These are phyloP conservation scores for Malania oleifera DNA, from an alignment of 164 flowering plant species.

Conservation along the genomic window DNA sequence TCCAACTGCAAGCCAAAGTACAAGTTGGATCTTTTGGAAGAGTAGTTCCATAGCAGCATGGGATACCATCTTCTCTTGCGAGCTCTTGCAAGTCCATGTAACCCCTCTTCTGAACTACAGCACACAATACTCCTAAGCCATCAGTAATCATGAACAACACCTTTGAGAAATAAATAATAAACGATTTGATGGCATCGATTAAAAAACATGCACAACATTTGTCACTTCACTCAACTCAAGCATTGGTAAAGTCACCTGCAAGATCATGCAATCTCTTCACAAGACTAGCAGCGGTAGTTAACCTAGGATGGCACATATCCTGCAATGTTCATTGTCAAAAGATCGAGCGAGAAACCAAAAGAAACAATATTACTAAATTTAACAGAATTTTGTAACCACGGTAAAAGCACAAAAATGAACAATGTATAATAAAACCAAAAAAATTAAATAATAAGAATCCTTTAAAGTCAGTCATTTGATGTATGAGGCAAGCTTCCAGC, in stretches of 20 bases:
- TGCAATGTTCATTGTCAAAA: slow-evolving; percentile 21
- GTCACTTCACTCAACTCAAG: neutral
- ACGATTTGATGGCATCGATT: neutral
- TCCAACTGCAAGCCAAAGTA: slow-evolving; percentile 39
- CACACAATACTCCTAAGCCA: neutral
- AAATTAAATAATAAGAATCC: too few relatives aligned
- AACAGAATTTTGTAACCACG: neutral
- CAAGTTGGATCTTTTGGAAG: slow-evolving; percentile 40
- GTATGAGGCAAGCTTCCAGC: too few relatives aligned
- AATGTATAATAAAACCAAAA: too few relatives aligned
- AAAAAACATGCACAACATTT: neutral
- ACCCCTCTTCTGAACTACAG: slow-evolving; percentile 63
- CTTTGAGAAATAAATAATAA: neutral
- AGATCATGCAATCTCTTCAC: slow-evolving; percentile 55
- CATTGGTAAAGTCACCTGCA: slow-evolving; percentile 35
- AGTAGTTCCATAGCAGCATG: slow-evolving; percentile 41
- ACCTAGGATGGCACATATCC: slow-evolving; percentile 36
- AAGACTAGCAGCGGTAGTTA: slow-evolving; percentile 49
- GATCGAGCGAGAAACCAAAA: neutral
- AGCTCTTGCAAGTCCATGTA: slow-evolving; percentile 46
- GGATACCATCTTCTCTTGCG: slow-evolving; percentile 25
- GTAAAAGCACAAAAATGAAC: too few relatives aligned
- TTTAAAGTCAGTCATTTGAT: too few relatives aligned
- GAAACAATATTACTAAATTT: neutral
- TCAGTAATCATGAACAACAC: neutral